Base-by-base conservation (phyloP, 225 moss, liverwort and hornwort genomes). In the Pleurozium schreberi region DNA sequence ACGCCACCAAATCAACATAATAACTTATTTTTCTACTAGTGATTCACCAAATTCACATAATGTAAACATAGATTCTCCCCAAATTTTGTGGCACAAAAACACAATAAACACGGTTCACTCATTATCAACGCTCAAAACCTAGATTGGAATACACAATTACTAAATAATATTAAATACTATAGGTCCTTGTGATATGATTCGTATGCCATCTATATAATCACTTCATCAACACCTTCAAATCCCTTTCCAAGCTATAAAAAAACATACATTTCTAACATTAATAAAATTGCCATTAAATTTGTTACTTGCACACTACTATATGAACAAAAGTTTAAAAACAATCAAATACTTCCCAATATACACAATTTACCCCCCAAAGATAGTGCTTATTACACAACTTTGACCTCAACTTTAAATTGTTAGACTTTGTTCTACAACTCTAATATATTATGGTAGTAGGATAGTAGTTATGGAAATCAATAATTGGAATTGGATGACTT, bases 401-500 rank as follows among this genome's bases (percentile, higher is more conserved):
- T 0, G 1, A 2, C 0, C 30, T 0, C 0, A 0, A 0, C 1
- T 4, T 0, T 18, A 73, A 1, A 1, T 30, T 6, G 17, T 45
- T 0, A 18, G 2, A 45, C 3, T 2, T 0, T 0, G 2, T 73
- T 73, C 6, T 45, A 18, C 6, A 73, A 73, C 6, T 45, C 3
- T 10, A 30, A 45, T 1, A 73, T 43, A 28, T 18, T 45, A n/a
- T n/a, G n/a, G n/a, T n/a, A n/a, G n/a, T n/a, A n/a, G n/a, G n/a
- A n/a, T n/a, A n/a, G n/a, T n/a, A n/a, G n/a, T n/a, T n/a, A n/a
- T n/a, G n/a, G n/a, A n/a, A n/a, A n/a, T n/a, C n/a, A n/a, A n/a
- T n/a, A n/a, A n/a, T n/a, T n/a, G n/a, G n/a, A n/a, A n/a, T n/a
- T n/a, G n/a, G n/a, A n/a, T n/a, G n/a, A n/a, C n/a, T n/a, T n/a